Base-by-base conservation (phyloP, 352 stramenopile genomes). In the Phytophthora pluvialis region DNA sequence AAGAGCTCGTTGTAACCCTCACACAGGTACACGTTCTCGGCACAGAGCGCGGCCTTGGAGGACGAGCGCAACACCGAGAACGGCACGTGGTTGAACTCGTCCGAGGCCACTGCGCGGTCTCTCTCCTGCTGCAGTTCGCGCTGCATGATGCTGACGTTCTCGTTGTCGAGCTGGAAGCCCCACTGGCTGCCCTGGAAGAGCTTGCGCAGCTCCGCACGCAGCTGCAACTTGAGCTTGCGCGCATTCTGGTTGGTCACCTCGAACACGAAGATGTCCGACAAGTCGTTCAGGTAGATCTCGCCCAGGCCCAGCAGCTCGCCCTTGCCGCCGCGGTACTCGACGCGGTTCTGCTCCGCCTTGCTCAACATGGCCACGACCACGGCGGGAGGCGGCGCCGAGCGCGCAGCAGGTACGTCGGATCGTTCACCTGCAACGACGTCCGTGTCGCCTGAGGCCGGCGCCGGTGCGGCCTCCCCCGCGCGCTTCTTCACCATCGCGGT, bases 1-100 rank as follows among this genome's bases (percentile, higher is more conserved):
- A 96, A 96, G 3, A 96, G 72, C 57, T 96, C 89, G 55, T 96
- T 96, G 80, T 95, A 96, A 43, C 86, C 86, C 54, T 95, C 86
- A 52, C 81, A 86, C 0, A 96, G 68, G 32, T 94, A 94, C 42
- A 90, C 73, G 50, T 94, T 95, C 57, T 95, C 86, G 0, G 81
- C 76, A 18, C 71, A 87, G 0, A 94, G 80, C 29, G 80, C 75
- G 3, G 83, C 80, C 48, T 88, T 91, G 11, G 83, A 83, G 1
- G 83, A 88, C 42, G 82, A 78, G 10, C 86, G 83, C 25, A 94
- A 58, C 21, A 95, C 79, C 7, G 86, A 90, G 38, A 81, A 79
- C 6, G 83, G 87, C 38, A 90, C 64, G 53, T 94, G 87, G 36
- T 88, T 92, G 66, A 91, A 93, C 62, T 91, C 81, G 39, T 91